Evolutionary conservation across 768 basidiomycete genomes (phyloP), one percentile per base, ranked within the genome.

Genomic region (Phanerochaete sordida): DNA sequence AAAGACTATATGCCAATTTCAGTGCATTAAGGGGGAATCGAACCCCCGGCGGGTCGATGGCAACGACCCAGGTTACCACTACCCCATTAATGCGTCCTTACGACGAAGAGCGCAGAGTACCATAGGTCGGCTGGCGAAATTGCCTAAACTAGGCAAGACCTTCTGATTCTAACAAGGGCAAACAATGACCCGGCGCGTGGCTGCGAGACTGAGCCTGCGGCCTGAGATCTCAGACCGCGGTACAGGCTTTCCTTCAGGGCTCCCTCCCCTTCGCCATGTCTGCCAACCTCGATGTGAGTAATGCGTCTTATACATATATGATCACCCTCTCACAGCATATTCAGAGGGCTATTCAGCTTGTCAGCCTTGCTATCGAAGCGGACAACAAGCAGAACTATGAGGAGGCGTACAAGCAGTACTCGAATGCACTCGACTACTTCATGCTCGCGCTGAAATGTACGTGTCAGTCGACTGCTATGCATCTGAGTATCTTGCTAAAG

Each of bases 341-440:
- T 51, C 44, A 89, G 87, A 82, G 83, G 73, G 94, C 94, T 31
- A 92, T 97, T 70, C 91, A 93, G 67, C 85, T 97, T 59, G 93
- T 97, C 26, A 91, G 95, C 75, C 84, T 85, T 64, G 95, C 95
- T 59, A 95, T 96, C 68, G 94, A 95, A 59, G 89, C 92, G 63
- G 97, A 99, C 76, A 81, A 82, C 62, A 94, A 94, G 73, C 88
- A 90, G 74, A 93, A 97, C 75, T 99, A 98, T 76, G 78, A 84
- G 6, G 94, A 95, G 68, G 95, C 95, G 21, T 96, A 93, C 84
- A 95, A 91, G 77, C 84, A 87, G 64, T 97, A 97, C 76, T 88
- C 90, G 79, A 96, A 98, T 80, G 83, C 93, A 1, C 82, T 98
- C 61, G 97, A 99, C 71, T 99, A 96, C 72, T 99, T 99, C 74